Base-by-base conservation (phyloP, 2,329 filamentous ascomycete species). In the Daldinia sp. region DNA sequence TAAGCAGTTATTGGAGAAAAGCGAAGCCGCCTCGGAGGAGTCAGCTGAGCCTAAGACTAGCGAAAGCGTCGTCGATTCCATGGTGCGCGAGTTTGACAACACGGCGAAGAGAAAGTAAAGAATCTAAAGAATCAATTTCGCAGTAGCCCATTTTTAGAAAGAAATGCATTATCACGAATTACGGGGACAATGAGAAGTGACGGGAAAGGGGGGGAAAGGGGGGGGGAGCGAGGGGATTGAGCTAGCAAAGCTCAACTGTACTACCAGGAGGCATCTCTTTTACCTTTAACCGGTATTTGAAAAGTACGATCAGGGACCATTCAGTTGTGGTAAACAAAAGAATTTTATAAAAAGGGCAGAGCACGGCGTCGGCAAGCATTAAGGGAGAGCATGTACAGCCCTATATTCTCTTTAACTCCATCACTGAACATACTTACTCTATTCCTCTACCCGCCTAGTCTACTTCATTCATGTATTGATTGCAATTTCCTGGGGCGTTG, bases 1-100 rank as follows among this genome's bases (percentile, higher is more conserved):
- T 4, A 83, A 83, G 68, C 82, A 83, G 71, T 61, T 80, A 1
- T 73, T 84, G 17, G 77, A 80, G 49, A 70, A 77, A 41, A 50
- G 68, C 5, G 62, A 65, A 47, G 64, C 58, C n/a, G 61, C 67
- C 50, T 59, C 67, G 13, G 70, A 66, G 2, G 64, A 71, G 23
- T 54, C 67, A 8, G 55, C 68, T 47, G 65, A 64, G 27, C 58
- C 59, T 35, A 64, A 70, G 39, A 56, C 41, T 55, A 67, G 29
- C 25, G 9, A 52, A 13, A 73, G 70, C 35, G 67, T 75, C 11
- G 61, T 73, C 4, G 72, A 74, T 50, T 74, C 72, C 3, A 70
- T 76, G 64, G 71, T 75, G 17, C 68, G 68, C 19, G 73, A 75
- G 48, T 76, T 76, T 55, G 74, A 76, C 62, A 74, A 70, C 53